Base-by-base conservation (phyloP, 371 early-diverging fungal species). In the Mortierella sp. region DNA sequence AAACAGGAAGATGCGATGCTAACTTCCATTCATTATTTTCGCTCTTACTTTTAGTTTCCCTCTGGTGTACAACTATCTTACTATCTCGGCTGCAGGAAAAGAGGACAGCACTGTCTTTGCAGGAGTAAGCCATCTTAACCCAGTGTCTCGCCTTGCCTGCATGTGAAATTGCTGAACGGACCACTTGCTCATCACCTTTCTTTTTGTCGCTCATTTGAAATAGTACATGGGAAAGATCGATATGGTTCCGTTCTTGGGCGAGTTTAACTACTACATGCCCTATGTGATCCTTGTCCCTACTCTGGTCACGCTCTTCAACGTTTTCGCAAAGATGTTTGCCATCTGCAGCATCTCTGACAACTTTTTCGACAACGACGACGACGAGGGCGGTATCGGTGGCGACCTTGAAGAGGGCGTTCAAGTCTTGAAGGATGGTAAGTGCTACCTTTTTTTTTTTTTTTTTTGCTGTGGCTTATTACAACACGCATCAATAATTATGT, bases 1-100 rank as follows among this genome's bases (percentile, higher is more conserved):
- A 44, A 41, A 6, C 41, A 21, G 11, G 32, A 72, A 55, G 24
- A n/a, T 43, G 41, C 16, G 7, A 24, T 8, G 1, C 54, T 73
- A 1, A 73, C 38, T 3, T 5, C 1, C 21, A 24, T 29, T 21
- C 49, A 38, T 24, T 49, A 32, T 75, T 41, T 32, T 32, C 32
- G 58, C 38, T 48, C 18, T 70, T 24, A 41, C 46, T 21, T 44
- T 35, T 82, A 93, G 93, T 83, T 96, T 97, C 21, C 98, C 99
- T 5, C 91, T 98, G 71, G 97, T 97, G 80, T 98, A 98, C 90
- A 98, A 98, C 84, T 98, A 96, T 79, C 91, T 98, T 68, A 97
- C 96, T 55, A 90, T 97, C 75, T 93, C 92, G 5, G 82, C 88
- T 2, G 88, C 90, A 29, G 89, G 91, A 38, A 86, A 82, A 43